Evolutionary conservation across 306 rosid species (phyloP), one percentile per base, ranked within the genome.

Genomic region (Cucurbita argyrosperma): DNA sequence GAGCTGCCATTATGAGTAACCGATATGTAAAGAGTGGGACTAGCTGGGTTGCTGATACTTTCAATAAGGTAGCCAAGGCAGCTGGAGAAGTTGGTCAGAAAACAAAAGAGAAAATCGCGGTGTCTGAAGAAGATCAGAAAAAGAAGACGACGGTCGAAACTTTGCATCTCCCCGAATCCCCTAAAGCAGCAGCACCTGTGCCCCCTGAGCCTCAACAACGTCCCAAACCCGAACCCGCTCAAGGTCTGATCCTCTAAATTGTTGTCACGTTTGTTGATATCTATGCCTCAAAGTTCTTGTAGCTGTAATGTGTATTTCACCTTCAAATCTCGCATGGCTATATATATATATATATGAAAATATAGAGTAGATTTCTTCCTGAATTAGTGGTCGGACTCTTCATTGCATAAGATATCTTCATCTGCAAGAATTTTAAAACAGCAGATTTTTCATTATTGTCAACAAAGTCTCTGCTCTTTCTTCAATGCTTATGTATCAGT

Each of bases 1-100:
- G 98, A 75, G 88, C 98, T 76, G 90, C 98, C 74, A 80, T 94
- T n/a, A 94, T 94, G 98, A 90, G 91, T 82, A 94, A 94, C 70
- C 87, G 96, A 51, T 90, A 86, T 30, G 71, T 94, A 40, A 83
- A 88, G 77, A 90, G 91, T 1, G 87, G 97, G 40, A 74, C 98
- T 16, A 63, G 96, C 37, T 94, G 97, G 98, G 97, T 94, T 10
- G 80, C 97, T 0, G 96, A 90, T 76, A 89, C 97, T 66, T 89
- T 94, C 79, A 90, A 43, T 49, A 88, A 72, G 86, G 97, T 94
- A 74, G 81, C 96, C 11, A 90, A 90, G 83, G 97, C 97, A 12
- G 98, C 98, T 16, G 97, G 82, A 69, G 98, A 94, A 35, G 98
- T 91, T 51, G 90, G 97, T 53, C 94, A 89, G 84, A 90, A 87